These are phyloP conservation scores for Breviolum minutum DNA, from an alignment of 73 alveolate species.

Conservation along the genomic window DNA sequence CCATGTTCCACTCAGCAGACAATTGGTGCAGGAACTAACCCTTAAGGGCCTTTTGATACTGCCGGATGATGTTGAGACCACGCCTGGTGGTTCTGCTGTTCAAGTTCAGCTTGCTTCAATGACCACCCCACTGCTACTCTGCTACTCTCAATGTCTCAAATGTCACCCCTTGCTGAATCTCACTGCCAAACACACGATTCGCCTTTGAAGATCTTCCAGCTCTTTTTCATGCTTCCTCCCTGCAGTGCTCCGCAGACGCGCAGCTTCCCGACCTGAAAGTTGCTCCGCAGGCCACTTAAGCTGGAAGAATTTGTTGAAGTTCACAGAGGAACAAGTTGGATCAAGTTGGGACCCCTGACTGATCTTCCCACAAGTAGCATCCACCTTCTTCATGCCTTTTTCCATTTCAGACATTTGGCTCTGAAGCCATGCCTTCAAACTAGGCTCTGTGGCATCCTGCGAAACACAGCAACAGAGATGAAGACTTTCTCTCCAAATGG, in stretches of 20 bases:
- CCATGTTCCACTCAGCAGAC: neutral
- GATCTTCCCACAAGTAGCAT: neutral
- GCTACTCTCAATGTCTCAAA: too few species aligned
- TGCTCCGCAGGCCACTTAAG: neutral
- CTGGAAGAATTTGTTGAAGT: neutral
- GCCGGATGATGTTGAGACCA: constrained; percentile 42
- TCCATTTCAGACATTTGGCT: neutral
- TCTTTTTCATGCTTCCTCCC: constrained; percentile 35
- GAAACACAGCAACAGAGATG: neutral
- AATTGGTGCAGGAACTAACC: neutral
- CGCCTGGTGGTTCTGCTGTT: constrained; percentile 4
- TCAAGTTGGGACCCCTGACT: neutral
- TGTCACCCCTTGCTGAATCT: too few species aligned
- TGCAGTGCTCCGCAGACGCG: constrained; percentile 37
- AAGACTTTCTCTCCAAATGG: too few species aligned
- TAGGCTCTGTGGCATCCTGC: neutral
- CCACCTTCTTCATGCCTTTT: neutral
- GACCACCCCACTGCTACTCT: too few species aligned
- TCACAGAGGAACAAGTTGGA: neutral
- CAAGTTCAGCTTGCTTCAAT: too few species aligned
- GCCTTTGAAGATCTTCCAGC: constrained; percentile 44
- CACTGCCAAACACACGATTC: neutral
- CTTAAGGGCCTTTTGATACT: constrained; percentile 65
- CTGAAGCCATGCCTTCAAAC: neutral
- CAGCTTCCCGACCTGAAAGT: constrained; percentile 18